Evolutionary conservation across 2,329 filamentous ascomycete genomes (phyloP).

Genomic region (Clarireedia homoeocarpa): DNA sequence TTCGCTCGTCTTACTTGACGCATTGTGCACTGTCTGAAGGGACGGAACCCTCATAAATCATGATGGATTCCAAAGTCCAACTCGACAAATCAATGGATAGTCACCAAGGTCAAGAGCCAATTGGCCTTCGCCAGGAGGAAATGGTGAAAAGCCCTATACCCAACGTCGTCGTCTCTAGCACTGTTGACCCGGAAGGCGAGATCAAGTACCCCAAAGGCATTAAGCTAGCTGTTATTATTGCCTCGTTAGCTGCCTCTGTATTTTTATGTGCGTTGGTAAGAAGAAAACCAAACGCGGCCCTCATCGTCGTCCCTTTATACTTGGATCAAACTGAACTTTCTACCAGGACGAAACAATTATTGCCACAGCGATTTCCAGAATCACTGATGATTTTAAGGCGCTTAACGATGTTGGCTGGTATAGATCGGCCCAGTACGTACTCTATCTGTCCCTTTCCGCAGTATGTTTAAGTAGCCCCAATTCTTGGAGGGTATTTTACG

Average conservation of each 20-base stretch:
- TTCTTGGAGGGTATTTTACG: not conserved
- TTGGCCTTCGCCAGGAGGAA: no score
- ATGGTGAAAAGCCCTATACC: no score
- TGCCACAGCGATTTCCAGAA: constrained; percentile 29
- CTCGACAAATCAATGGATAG: no score
- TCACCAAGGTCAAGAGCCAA: no score
- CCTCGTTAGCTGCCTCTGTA: not conserved
- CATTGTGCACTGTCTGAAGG: no score
- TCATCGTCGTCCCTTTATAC: not conserved
- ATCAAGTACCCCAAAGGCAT: not conserved
- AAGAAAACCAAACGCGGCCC: no score
- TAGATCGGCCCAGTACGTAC: constrained; percentile 26
- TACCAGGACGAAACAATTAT: constrained; percentile 27
- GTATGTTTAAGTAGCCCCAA: not conserved
- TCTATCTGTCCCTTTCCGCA: not conserved
- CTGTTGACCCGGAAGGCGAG: no score
- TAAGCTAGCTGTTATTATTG: not conserved
- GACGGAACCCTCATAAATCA: no score
- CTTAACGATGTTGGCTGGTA: constrained; percentile 37
- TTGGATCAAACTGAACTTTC: not conserved
- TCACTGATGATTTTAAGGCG: constrained; percentile 29
- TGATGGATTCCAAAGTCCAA: no score
- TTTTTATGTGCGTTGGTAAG: no score
- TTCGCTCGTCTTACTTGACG: no score
- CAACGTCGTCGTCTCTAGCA: no score